Conservation (phyloP, 1,139 yeast species). For the Magnusiomyces fungicola region DNA sequence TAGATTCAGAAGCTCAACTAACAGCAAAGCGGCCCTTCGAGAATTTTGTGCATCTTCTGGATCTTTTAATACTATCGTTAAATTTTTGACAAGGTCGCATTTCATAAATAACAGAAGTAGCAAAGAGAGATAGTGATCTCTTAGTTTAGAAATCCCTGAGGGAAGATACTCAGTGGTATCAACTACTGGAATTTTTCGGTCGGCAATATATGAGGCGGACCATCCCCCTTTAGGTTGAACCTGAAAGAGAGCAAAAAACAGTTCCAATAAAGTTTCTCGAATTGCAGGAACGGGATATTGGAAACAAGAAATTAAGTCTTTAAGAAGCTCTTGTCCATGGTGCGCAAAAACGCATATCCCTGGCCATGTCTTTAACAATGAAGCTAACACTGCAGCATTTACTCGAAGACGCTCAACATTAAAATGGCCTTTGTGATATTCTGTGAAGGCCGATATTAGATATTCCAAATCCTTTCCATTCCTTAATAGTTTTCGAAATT, state of each 20-base stretch:
- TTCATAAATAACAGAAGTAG: slow-evolving; percentile 47
- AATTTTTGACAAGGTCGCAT: slow-evolving; percentile 47
- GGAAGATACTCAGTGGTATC: neutral
- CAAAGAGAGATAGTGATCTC: slow-evolving; percentile 57
- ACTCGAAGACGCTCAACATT: slow-evolving; percentile 52
- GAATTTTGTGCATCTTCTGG: slow-evolving; percentile 41
- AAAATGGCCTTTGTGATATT: slow-evolving; percentile 41
- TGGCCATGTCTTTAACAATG: slow-evolving; percentile 63
- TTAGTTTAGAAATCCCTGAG: slow-evolving; percentile 17
- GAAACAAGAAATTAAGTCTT: slow-evolving; percentile 55
- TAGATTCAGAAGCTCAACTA: slow-evolving; percentile 55
- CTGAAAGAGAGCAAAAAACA: slow-evolving; percentile 59
- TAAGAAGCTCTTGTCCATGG: slow-evolving; percentile 50
- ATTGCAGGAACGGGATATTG: slow-evolving; percentile 49
- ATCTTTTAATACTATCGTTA: slow-evolving; percentile 44
- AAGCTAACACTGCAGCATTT: slow-evolving; percentile 53
- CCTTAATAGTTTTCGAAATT: slow-evolving; percentile 48
- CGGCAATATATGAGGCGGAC: slow-evolving; percentile 38
- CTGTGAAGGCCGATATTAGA: slow-evolving; percentile 60
- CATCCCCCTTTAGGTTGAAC: slow-evolving; percentile 53
- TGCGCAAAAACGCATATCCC: slow-evolving; percentile 66
- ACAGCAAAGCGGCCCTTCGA: slow-evolving; percentile 54
- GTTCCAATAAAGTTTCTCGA: slow-evolving; percentile 60
- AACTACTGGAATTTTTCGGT: slow-evolving; percentile 28
- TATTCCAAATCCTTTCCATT: slow-evolving; percentile 59